Evolutionary conservation across 1,284 basidiomycete species (phyloP), one percentile per base, ranked within the genome.

Genomic region (Ganoderma leucocontextum): DNA sequence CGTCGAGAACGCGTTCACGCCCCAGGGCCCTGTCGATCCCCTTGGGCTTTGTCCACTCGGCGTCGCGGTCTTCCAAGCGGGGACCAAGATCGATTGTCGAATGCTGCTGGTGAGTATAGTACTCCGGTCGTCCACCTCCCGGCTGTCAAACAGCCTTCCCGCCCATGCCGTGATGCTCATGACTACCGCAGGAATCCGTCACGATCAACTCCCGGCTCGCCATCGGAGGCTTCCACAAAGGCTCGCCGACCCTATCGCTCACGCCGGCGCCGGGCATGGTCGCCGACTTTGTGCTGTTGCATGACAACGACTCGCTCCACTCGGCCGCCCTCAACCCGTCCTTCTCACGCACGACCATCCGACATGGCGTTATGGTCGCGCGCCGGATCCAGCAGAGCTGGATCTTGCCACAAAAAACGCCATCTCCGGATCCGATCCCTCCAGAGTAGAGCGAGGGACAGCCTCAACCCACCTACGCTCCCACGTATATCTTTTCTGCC

Each of bases 1-100:
- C 74, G 83, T 89, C 70, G 85, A 85, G 71, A 91, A 91, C 73
- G 86, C 87, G 36, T 91, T 91, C 75, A 91, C 87, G 60, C 89
- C 89, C 38, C 89, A 90, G 77, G 89, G 89, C 61, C 84, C 83
- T 36, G 75, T 86, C 39, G 89, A 91, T 79, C 87, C 88, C 15
- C 79, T 90, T n/a, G 81, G 82, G 3, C 77, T 90, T 62, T 86
- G 87, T 64, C 81, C 86, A 41, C 83, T 91, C 57, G 88, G 86
- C n/a, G 85, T 88, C 8, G 86, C 84, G 2, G 71, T 90, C 35
- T 90, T 89, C 74, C 89, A 90, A 74, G 80, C 85, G 53, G 87
- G 85, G 17, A 87, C 84, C 7, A 79, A 80, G 39, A 73, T 75
- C 15, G 86, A 85, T 65, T 82, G 86, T 68, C 76, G 79, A 60